Percentiles rank a stretch among this genome's conserved stretches.
These are phyloP conservation scores for Ceratobasidium sp. DNA, from an alignment of 1,284 basidiomycete genomes.

Conservation along the genomic window DNA sequence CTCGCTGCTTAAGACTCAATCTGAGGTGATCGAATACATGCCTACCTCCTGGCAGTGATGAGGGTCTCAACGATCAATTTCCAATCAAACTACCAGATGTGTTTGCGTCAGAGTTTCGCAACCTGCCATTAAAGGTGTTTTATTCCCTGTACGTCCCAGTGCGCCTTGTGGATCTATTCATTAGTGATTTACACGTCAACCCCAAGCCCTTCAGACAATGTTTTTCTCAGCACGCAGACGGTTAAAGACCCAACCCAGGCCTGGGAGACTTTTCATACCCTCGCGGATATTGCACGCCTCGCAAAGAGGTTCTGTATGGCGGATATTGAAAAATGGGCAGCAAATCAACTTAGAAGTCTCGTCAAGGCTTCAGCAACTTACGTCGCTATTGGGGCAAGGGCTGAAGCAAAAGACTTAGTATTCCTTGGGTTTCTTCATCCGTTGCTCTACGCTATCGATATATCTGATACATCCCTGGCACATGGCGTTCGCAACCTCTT, in stretches of 20 bases:
- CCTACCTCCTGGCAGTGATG: background rate
- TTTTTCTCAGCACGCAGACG: background rate
- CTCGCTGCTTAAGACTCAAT: background rate
- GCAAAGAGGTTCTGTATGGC: conserved; percentile 8
- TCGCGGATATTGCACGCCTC: background rate
- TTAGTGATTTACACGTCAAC: background rate
- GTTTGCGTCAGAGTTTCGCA: background rate
- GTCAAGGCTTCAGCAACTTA: background rate
- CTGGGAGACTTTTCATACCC: background rate
- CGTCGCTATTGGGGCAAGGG: background rate
- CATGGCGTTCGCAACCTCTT: background rate
- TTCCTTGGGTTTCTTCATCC: no score
- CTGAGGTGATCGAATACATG: background rate
- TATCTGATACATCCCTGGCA: background rate
- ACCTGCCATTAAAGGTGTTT: background rate
- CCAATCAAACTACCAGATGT: background rate
- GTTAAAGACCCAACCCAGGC: background rate
- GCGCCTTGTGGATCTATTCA: background rate
- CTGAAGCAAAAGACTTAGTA: no score
- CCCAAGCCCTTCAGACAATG: background rate
- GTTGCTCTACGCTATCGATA: no score
- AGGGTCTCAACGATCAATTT: background rate
- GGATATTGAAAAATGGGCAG: conserved; percentile 14
- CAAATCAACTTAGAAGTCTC: background rate
- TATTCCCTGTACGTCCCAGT: background rate